Conservation (phyloP, 2,329 filamentous ascomycete species). For the Botrytis paeoniae region DNA sequence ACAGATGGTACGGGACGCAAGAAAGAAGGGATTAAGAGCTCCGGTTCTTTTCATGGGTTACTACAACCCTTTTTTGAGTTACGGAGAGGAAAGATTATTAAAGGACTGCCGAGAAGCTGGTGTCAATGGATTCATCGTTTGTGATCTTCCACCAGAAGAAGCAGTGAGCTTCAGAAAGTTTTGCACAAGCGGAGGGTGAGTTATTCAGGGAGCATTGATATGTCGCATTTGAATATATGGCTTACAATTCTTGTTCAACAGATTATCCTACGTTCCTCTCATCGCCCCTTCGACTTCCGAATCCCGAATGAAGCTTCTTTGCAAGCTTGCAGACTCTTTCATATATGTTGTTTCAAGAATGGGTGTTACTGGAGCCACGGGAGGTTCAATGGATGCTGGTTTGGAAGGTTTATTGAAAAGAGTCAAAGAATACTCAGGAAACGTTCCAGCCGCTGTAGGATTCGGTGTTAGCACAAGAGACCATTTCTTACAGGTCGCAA, state of each 20-base stretch:
- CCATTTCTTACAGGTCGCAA: constrained; percentile 82
- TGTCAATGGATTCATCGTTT: constrained; percentile 95
- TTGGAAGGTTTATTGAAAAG: constrained; percentile 78
- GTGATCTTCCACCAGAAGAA: constrained; percentile 93
- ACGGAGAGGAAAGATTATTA: constrained; percentile 87
- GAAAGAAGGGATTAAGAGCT: constrained; percentile 71
- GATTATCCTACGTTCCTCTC: constrained; percentile 92
- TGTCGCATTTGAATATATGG: neutral
- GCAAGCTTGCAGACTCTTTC: constrained; percentile 95
- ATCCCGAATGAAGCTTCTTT: constrained; percentile 89
- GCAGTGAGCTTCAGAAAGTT: constrained; percentile 85
- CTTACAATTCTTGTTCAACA: constrained; percentile 37
- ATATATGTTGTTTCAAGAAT: constrained; percentile 98
- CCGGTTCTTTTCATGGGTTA: constrained; percentile 97
- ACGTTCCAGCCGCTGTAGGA: constrained; percentile 86
- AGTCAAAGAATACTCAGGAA: constrained; percentile 89
- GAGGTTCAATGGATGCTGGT: constrained; percentile 72
- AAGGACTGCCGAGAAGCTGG: constrained; percentile 79
- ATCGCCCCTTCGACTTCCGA: constrained; percentile 94
- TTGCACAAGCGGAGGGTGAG: constrained; percentile 72
- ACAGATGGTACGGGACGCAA: constrained; percentile 77
- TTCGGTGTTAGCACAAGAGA: constrained; percentile 96
- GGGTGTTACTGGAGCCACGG: constrained; percentile 87
- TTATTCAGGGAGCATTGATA: constrained; percentile 21
- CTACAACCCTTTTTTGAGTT: constrained; percentile 93